Percentiles rank a stretch among this genome's conserved stretches.
Evolutionary conservation across 176 grass and related monocot species (phyloP).

Genomic region (Cymbopogon citratus): DNA sequence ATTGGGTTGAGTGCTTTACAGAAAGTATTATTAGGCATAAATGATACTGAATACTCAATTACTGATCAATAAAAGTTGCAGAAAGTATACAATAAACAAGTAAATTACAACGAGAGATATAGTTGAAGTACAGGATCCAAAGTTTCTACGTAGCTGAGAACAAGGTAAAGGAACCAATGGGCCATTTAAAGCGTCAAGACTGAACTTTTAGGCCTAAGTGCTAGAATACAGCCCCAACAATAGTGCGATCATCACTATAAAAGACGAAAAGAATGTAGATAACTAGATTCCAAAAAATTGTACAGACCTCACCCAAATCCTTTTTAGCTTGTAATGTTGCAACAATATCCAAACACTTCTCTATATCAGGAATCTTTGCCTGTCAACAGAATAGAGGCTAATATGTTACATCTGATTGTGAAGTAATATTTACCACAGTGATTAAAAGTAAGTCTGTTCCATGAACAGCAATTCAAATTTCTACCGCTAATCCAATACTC

Average conservation of each 20-base stretch:
- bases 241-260: neutral
- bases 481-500: neutral
- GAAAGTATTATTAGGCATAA: neutral
- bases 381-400: slow-evolving; percentile 34
- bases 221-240: neutral
- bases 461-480: neutral
- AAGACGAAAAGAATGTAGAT: neutral
- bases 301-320: slow-evolving; percentile 70
- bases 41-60: neutral
- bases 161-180: neutral
- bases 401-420: neutral
- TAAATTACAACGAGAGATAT: neutral
- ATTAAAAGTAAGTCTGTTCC: neutral
- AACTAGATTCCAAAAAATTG: neutral
- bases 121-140: neutral
- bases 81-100: neutral
- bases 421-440: neutral
- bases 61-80: neutral
- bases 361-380: slow-evolving; percentile 98
- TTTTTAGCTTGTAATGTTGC: slow-evolving; percentile 68
- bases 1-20: neutral
- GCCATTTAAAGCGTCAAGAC: neutral
- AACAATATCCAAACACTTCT: slow-evolving; percentile 92
- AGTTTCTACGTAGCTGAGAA: neutral
- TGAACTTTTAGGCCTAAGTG: neutral